These are phyloP conservation scores for Chloromonas sp. DNA, from an alignment of 163 green algal genomes.

Conservation along the genomic window DNA sequence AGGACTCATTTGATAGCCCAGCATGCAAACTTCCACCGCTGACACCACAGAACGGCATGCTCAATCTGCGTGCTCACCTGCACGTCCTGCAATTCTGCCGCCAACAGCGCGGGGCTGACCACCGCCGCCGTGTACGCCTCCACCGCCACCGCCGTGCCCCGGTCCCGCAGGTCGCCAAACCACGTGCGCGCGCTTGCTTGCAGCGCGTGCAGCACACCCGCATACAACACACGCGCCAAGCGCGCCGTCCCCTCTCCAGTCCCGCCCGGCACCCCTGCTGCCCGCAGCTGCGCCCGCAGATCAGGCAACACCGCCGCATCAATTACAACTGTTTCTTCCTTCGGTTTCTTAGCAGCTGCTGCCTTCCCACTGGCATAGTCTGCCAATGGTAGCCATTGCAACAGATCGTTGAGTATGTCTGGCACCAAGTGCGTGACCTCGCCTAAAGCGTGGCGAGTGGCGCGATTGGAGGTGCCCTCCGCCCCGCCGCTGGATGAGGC, in stretches of 20 bases:
- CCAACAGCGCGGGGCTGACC: slow-evolving; percentile 62
- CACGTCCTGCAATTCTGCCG: slow-evolving; percentile 35
- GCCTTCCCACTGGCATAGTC: not conserved
- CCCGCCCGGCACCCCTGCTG: slow-evolving; percentile 13
- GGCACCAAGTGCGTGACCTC: slow-evolving; percentile 46
- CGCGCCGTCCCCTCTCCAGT: not conserved
- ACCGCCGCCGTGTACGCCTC: slow-evolving; percentile 65
- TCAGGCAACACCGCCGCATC: slow-evolving; percentile 1
- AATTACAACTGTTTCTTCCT: not conserved
- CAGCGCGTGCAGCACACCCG: slow-evolving; percentile 53
- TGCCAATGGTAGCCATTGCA: slow-evolving; percentile 47
- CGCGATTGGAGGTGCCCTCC: slow-evolving; percentile 6
- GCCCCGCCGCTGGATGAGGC: slow-evolving; percentile 19
- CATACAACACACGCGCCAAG: slow-evolving; percentile 34
- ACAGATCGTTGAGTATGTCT: slow-evolving; percentile 42
- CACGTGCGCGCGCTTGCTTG: slow-evolving; percentile 64
- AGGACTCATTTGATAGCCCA: too few relatives aligned
- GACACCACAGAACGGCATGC: too few relatives aligned
- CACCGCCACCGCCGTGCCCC: slow-evolving; percentile 38
- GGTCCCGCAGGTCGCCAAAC: slow-evolving; percentile 67
- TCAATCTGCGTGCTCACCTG: not conserved
- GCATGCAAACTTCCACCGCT: too few relatives aligned
- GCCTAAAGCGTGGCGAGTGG: slow-evolving; percentile 29
- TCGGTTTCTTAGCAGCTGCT: not conserved
- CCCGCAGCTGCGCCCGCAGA: not conserved